Base-by-base conservation (phyloP, 2,329 filamentous ascomycete genomes). In the Fusarium sp. region DNA sequence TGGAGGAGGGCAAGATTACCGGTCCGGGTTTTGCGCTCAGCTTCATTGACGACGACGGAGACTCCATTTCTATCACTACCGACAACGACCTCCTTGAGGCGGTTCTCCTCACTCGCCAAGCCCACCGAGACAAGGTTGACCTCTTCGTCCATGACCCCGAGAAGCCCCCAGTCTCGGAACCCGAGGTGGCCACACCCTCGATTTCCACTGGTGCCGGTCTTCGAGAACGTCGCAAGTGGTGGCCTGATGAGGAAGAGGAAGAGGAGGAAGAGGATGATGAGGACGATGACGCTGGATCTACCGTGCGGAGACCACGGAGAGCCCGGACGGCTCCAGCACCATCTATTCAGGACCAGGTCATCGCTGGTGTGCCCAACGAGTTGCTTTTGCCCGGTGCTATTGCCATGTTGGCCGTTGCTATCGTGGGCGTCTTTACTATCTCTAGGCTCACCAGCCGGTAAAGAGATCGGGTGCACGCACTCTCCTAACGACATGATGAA, bases 11-110 rank as follows among this genome's bases (percentile, higher is more conserved):
- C 78, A 93, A 91, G 80, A 87, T 98, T 48, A 91, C 91, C 58
- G 89, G 90, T 61, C 88, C 90, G 39, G 97, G 97, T 8, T 99
- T 96, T 80, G 97, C 96, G 32, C 87, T 99, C 71, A 98, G 95
- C 87, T 99, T 98, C 81, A 87, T 98, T 76, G 97, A 99, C 81
- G 96, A 98, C 78, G 97, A 99, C 81, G 96, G 97, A 66, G 97
- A 99, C 81, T 95, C 94, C 1, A 95, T 99, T 18, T 98, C 95
- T 45, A 98, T 99, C 81, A 99, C 97, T 13, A 97, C 96, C 0
- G 95, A 98, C 80, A 93, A 96, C 75, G 97, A 99, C 81, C 89
- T 99, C 48, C 85, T 97, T 3, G 97, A 99, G 83, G 95, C 97
- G 2, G 94, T 99, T 76, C 88, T 92, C 23, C 89, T 98, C 32